Base-by-base conservation (phyloP, 2,329 filamentous ascomycete species). In the Nemania diffusa region DNA sequence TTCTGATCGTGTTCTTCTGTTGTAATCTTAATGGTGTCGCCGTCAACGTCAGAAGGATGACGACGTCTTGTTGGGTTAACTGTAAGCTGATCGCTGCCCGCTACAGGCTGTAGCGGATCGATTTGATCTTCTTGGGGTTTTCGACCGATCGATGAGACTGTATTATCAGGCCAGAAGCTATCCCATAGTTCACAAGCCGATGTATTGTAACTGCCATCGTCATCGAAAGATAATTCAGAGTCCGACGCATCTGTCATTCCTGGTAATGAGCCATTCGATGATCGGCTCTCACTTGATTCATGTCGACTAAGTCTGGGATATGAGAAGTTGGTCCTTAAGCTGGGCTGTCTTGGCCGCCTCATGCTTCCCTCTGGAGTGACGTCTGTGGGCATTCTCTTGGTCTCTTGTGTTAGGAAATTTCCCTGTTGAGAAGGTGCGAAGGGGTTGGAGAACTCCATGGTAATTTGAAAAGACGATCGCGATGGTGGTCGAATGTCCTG, bases 211-310 rank as follows among this genome's bases (percentile, higher is more conserved):
- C 84, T 81, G 63, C 81, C 81, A 70, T 87, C 84, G 48, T 86
- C 85, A 22, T 87, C 85, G 34, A 78, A 71, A 5, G 85, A 87
- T 20, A 77, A 74, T 58, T 87, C 85, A 4, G 84, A 86, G 70
- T 85, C 84, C 6, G 81, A 81, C 71, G 86, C 83, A 69, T 87
- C 84, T 17, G 85, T 80, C 73, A 87, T 79, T 29, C 82, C 81
- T 0, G 84, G 85, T 3, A 82, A 71, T 3, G 84, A 85, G 27
- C 75, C 78, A 50, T 82, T 79, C 2, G 84, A 87, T 60, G 78
- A 81, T 71, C 80, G 80, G 59, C 73, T 77, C 50, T 74, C 72
- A 58, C 64, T 71, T 17, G 74, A 71, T 44, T 74, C 74, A 70
- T 76, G 73, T 17, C 73, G 74, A 64, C 71, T 71, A 22, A 72